These are phyloP conservation scores for Thelephora ganbajun DNA, from an alignment of 768 basidiomycete species.

Conservation along the genomic window DNA sequence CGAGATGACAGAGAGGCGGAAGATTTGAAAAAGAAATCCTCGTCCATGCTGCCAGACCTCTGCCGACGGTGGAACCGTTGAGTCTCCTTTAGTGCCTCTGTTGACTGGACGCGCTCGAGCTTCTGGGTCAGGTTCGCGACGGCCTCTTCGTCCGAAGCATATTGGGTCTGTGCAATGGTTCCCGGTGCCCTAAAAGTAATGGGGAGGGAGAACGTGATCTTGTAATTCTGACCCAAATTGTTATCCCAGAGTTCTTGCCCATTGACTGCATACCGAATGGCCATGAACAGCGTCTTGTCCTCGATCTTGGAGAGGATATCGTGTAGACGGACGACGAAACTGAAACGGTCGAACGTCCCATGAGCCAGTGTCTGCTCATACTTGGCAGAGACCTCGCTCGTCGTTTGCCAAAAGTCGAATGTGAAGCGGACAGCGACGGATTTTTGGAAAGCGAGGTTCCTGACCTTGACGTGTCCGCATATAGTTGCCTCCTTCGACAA, in stretches of 20 bases:
- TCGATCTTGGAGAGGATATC: conserved; percentile 69
- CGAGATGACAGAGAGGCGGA: conserved; percentile 32
- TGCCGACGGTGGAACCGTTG: background rate
- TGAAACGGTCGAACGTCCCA: conserved; percentile 52
- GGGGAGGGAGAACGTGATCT: conserved; percentile 44
- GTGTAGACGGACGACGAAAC: conserved; percentile 61
- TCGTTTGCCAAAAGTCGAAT: conserved; percentile 91
- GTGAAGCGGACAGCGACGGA: conserved; percentile 84
- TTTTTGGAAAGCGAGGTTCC: conserved; percentile 82
- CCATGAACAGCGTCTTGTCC: conserved; percentile 72
- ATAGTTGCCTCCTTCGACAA: conserved; percentile 42
- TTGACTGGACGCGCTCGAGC: conserved; percentile 41
- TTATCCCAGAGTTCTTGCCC: conserved; percentile 90
- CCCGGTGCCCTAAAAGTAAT: conserved; percentile 14
- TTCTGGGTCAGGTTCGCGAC: conserved; percentile 50
- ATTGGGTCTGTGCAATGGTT: background rate
- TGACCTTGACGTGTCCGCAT: conserved; percentile 62
- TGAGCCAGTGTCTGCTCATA: conserved; percentile 33
- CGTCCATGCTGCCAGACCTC: conserved; percentile 34
- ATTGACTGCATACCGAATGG: conserved; percentile 54
- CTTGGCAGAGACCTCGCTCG: conserved; percentile 77
- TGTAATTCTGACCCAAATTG: conserved; percentile 68
- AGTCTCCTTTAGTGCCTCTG: conserved; percentile 16
- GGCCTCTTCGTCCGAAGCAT: conserved; percentile 18
- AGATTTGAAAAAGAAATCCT: conserved; percentile 13